Evolutionary conservation across 495 filamentous ascomycete genomes (phyloP), one percentile per base, ranked within the genome.

Genomic region (Thozetella sp.): DNA sequence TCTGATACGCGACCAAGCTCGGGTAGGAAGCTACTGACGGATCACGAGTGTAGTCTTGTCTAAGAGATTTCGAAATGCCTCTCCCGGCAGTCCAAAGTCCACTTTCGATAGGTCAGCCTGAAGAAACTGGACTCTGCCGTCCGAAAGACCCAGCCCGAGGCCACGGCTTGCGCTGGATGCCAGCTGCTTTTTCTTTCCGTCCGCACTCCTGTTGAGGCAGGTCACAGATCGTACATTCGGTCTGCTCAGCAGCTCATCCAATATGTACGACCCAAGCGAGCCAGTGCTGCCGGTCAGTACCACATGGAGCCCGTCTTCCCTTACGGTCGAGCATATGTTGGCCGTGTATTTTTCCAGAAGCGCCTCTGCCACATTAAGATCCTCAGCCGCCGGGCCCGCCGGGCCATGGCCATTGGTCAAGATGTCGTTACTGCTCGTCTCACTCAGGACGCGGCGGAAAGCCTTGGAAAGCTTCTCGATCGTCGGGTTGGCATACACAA

Each of bases 281-380:
- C 85, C 86, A 1, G 86, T 88, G 0, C 80, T 78, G 27, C 86
- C 85, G 0, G 84, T 89, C 13, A 89, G 69, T 20, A 88, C 56
- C 0, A 77, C 71, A 58, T 79, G 76, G 20, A 62, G 64, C 3
- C 72, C 59, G 30, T 78, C 71, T 10, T 70, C 56, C 37, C 53
- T 52, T 22, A 25, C 58, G 2, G 61, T 65, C 2, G 51, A 15
- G 0, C 72, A 74, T 30, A 77, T 62, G 57, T 72, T 46, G 2
- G 30, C 34, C 15, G 68, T 77, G 57, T 80, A 80, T 54, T 76
- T 80, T 12, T 73, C 59, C 55, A 76, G 59, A 0, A 78, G 59
- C 0, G 67, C 60, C 15, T 69, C 62, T 70, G 75, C 77, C 1
- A 61, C 55, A 22, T 73, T 62, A 15, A 67, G 25, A 37, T 76